These are phyloP conservation scores for Pinus tabuliformis DNA, from an alignment of 75 land plant species.

Conservation along the genomic window DNA sequence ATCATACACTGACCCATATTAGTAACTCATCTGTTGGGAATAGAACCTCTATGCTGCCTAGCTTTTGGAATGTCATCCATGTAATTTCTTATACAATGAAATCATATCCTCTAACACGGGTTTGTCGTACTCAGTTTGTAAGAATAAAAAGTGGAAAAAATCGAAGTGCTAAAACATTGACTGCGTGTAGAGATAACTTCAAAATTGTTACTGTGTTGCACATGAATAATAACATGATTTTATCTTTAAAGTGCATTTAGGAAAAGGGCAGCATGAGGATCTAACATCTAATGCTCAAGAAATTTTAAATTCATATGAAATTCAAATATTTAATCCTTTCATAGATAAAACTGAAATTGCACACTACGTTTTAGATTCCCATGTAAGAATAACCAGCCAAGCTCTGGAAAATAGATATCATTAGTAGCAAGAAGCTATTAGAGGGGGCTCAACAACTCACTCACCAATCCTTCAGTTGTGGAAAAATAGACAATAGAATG, in stretches of 20 bases:
- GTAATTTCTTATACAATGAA: too few species aligned
- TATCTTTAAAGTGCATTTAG: background rate
- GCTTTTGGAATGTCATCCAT: too few species aligned
- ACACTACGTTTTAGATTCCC: background rate
- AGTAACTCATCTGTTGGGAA: too few species aligned
- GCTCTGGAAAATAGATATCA: too few species aligned
- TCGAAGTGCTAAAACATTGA: too few species aligned
- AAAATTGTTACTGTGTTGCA: too few species aligned
- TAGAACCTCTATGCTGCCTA: too few species aligned
- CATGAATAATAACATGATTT: background rate
- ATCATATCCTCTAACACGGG: too few species aligned
- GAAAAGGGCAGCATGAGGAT: background rate
- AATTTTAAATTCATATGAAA: background rate
- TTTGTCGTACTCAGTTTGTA: too few species aligned
- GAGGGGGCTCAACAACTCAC: background rate
- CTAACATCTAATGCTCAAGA: background rate
- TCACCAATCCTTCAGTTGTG: background rate
- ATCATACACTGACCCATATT: too few species aligned
- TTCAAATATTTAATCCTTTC: background rate
- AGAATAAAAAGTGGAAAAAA: too few species aligned
- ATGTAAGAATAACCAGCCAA: background rate
- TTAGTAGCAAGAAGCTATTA: background rate
- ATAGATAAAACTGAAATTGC: background rate
- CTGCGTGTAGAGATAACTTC: background rate
- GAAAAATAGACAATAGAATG: background rate